Conservation (phyloP, 2,329 filamentous ascomycete genomes). For the Aspergillus sp. region DNA sequence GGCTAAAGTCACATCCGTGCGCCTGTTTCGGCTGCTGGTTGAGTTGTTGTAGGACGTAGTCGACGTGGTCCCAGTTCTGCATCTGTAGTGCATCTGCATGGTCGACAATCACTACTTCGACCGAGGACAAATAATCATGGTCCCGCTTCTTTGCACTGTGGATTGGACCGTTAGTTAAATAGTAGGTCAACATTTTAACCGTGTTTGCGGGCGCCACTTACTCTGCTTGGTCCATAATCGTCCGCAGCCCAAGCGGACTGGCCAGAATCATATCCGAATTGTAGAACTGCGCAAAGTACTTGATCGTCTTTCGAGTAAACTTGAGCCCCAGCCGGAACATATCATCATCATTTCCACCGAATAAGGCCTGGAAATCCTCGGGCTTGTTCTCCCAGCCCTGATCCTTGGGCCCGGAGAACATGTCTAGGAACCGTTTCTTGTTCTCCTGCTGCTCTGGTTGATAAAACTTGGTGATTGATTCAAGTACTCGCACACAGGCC, state of each 20-base stretch:
- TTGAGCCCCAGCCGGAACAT: constrained; percentile 95
- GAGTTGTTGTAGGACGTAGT: constrained; percentile 82
- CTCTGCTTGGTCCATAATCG: constrained; percentile 75
- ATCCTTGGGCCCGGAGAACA: constrained; percentile 62
- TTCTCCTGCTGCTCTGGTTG: constrained; percentile 90
- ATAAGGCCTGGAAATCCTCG: constrained; percentile 79
- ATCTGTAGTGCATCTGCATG: constrained; percentile 89
- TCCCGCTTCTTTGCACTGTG: constrained; percentile 58
- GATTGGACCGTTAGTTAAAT: not conserved
- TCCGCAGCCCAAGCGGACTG: constrained; percentile 79
- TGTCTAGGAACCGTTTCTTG: constrained; percentile 81
- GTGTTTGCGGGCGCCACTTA: constrained; percentile 28
- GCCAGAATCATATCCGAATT: constrained; percentile 91
- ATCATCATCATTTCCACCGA: constrained; percentile 92
- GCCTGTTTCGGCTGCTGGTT: constrained; percentile 84
- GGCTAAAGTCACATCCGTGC: constrained; percentile 87
- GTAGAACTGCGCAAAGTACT: constrained; percentile 92
- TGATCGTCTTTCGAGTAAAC: constrained; percentile 91
- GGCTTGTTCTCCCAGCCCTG: constrained; percentile 67
- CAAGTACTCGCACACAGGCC: constrained; percentile 69
- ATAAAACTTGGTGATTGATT: constrained; percentile 67
- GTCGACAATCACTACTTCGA: constrained; percentile 83
- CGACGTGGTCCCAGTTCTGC: constrained; percentile 98
- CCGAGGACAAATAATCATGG: constrained; percentile 84
- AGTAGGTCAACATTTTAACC: constrained; percentile 7